Evolutionary conservation across 345 rosid genomes (phyloP).

Genomic region (Eucalyptus cladocalyx): DNA sequence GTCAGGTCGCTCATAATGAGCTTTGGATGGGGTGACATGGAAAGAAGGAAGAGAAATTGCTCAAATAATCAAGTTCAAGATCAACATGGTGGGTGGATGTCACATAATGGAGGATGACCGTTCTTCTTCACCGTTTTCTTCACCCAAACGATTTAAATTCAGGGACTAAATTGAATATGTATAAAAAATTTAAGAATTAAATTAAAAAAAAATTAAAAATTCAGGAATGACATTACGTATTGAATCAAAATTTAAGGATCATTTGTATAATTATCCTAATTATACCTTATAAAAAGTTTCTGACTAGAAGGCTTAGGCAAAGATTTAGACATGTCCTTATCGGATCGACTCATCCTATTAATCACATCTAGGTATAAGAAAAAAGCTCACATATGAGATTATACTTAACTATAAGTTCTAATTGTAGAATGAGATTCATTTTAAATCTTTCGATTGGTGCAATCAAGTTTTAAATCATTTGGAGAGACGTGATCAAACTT

Average conservation of each 20-base stretch:
- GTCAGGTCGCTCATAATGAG: background rate
- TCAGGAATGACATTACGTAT: fast-evolving
- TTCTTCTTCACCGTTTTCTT: fast-evolving
- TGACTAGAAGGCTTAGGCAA: background rate
- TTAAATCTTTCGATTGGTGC: background rate
- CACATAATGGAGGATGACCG: background rate
- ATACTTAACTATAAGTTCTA: background rate
- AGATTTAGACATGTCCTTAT: background rate
- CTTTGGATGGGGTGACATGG: background rate
- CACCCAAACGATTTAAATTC: fast-evolving
- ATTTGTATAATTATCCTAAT: background rate
- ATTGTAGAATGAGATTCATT: background rate
- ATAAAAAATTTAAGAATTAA: fast-evolving
- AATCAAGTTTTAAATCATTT: background rate
- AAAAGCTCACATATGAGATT: background rate
- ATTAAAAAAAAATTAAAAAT: too few relatives aligned
- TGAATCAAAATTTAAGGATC: fast-evolving
- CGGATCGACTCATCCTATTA: background rate
- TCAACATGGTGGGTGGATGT: background rate
- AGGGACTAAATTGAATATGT: fast-evolving
- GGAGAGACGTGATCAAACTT: background rate
- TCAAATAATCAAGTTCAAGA: background rate
- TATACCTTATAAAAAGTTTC: background rate
- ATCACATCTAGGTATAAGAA: background rate
- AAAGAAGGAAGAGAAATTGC: background rate